Percentiles rank a stretch among this genome's conserved stretches.
phyloP scores from a whole-genome alignment of 805 yeast genomes.

The Spathaspora gorwiae region DNA sequence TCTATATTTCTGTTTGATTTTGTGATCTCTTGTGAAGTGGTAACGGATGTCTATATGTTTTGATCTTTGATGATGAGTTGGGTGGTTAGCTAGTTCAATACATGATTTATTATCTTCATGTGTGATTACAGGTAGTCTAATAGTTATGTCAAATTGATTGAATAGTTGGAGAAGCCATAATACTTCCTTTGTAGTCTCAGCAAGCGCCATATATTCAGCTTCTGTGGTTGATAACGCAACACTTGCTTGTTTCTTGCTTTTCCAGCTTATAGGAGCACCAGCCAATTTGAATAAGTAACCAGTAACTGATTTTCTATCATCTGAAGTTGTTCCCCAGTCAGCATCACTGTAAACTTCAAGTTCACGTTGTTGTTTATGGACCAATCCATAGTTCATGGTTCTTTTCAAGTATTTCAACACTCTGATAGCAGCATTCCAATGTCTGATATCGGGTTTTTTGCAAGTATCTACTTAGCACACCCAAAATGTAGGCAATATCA shows the following conservation, averaged over 20 bases:
- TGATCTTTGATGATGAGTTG: no score
- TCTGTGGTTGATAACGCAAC: constrained; percentile 12
- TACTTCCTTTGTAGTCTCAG: neutral
- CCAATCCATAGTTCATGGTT: neutral
- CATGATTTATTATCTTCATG: no score
- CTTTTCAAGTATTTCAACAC: neutral
- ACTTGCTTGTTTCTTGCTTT: constrained; percentile 10
- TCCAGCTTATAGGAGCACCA: no score
- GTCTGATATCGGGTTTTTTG: constrained; percentile 1
- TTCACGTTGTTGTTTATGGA: neutral
- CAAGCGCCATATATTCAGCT: constrained; percentile 11
- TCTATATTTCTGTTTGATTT: no score
- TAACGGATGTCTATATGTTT: no score
- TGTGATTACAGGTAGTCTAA: no score
- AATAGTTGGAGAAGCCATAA: no score
- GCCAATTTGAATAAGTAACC: no score
- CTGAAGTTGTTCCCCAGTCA: neutral
- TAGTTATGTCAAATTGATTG: no score
- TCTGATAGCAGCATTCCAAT: neutral
- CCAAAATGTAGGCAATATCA: neutral
- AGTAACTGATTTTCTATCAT: neutral
- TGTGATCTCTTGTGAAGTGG: no score
- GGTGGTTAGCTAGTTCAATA: no score
- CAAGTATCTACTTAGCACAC: neutral
- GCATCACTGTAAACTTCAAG: neutral